Evolutionary conservation across 225 moss, liverwort and hornwort species (phyloP), one percentile per base, ranked within the genome.

Genomic region (Antitrichia curtipendula): DNA sequence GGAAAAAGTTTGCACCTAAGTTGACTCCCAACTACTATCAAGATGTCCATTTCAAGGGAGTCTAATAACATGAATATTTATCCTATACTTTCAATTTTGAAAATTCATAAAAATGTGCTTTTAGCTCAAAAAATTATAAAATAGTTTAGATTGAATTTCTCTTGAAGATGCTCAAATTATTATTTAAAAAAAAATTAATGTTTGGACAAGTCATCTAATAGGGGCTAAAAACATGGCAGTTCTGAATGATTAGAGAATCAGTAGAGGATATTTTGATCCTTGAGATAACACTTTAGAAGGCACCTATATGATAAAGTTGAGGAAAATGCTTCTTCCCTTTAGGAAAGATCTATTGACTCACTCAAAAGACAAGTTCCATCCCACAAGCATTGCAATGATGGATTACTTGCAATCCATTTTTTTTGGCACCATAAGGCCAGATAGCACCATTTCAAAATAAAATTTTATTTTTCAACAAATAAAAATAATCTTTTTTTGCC

Each of bases 121-220:
- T 7, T 7, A 17, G 2, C 2, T 19, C 2, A 11, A 1, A 4
- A 49, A 74, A 7, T 4, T 10, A 34, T 4, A 8, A 50, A 21
- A 4, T 0, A 0, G 8, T 50, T 20, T 8, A 1, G 8, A 3
- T 13, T 13, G 50, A 8, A 34, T 32, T 34, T 34, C 5, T 21
- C 21, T 32, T 4, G 2, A 50, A 4, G 20, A 75, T 75, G 13
- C 8, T 34, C 21, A 21, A 32, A 21, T 21, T 69, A 70, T 41
- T 25, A 25, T 25, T 41, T 8, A 24, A 41, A 13, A 13, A 14
- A 8, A 41, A 25, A 3, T 14, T 40, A 10, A 13, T 88, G 60
- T 41, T 25, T 70, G 8, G 8, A 49, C 49, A n/a, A n/a, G n/a
- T n/a, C 49, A 49, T 3, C 13, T 10, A 49, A 12, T 49, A 49